These are phyloP conservation scores for Fragilariopsis cylindrus DNA, from an alignment of 108 stramenopile genomes.

Conservation along the genomic window DNA sequence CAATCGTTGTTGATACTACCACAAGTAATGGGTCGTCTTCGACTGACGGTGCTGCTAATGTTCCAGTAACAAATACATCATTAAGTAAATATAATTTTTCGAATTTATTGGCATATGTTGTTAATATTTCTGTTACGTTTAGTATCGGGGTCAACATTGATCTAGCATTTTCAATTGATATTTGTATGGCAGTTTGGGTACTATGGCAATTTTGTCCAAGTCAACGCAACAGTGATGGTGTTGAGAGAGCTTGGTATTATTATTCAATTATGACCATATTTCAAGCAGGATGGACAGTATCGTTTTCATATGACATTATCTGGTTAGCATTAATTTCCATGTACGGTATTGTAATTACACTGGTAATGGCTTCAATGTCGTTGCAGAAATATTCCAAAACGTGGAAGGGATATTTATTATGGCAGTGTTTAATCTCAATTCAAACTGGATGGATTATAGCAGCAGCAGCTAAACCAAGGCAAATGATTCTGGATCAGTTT, in stretches of 20 bases:
- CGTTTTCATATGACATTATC: neutral
- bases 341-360: neutral
- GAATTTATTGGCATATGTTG: neutral
- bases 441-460: neutral
- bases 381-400: neutral
- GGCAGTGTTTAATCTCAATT: neutral
- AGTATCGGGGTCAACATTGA: conserved; percentile 14
- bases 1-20: neutral
- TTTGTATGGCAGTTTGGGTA: neutral
- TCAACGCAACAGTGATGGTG: neutral
- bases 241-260: neutral
- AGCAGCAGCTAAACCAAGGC: neutral
- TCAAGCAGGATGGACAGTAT: neutral
- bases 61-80: neutral
- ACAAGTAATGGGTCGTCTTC: neutral
- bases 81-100: neutral
- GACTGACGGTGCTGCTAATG: neutral
- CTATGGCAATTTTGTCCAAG: neutral
- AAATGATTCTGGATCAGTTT: neutral
- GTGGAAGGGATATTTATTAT: conserved; percentile 3
- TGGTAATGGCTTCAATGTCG: neutral
- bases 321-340: neutral
- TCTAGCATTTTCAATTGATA: neutral
- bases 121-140: neutral
- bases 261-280: neutral